These are phyloP conservation scores for Scheffersomyces coipomensis DNA, from an alignment of 805 yeast genomes.

Conservation along the genomic window DNA sequence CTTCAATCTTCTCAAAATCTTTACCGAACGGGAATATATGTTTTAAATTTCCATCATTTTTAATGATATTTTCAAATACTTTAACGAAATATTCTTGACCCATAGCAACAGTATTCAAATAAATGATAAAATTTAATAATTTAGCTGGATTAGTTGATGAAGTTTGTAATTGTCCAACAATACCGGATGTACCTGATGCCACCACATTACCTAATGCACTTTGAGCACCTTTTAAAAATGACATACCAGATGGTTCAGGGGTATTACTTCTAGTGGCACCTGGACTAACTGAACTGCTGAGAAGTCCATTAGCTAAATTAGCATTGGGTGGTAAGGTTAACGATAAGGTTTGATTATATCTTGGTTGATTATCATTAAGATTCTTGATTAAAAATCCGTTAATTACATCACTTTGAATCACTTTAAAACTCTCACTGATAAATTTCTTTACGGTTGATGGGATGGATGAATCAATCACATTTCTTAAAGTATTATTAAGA, in stretches of 20 bases:
- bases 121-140: slow-evolving; percentile 59
- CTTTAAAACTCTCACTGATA: slow-evolving; percentile 52
- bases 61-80: slow-evolving; percentile 44
- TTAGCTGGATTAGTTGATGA: slow-evolving; percentile 41
- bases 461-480: slow-evolving; percentile 73
- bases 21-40: slow-evolving; percentile 34
- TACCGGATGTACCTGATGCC: slow-evolving; percentile 18
- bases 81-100: slow-evolving; percentile 58
- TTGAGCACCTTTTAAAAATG: slow-evolving; percentile 44
- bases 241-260: slow-evolving; percentile 30
- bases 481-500: slow-evolving; percentile 63
- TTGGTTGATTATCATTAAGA: slow-evolving; percentile 38
- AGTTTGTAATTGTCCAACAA: slow-evolving; percentile 19
- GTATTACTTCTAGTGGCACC: slow-evolving; percentile 27
- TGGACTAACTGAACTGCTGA: slow-evolving; percentile 15
- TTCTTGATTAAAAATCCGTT: slow-evolving; percentile 43
- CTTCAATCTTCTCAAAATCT: slow-evolving; percentile 30
- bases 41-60: slow-evolving; percentile 19
- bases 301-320: slow-evolving; percentile 10
- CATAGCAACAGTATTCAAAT: slow-evolving; percentile 70
- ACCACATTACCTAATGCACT: slow-evolving; percentile 45
- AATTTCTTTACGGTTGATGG: slow-evolving; percentile 52
- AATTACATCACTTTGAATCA: slow-evolving; percentile 63
- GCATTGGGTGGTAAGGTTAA: slow-evolving; percentile 11
- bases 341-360: slow-evolving; percentile 33